Base-by-base conservation (phyloP, 169 alveolate species). In the Hammondia hammondi region DNA sequence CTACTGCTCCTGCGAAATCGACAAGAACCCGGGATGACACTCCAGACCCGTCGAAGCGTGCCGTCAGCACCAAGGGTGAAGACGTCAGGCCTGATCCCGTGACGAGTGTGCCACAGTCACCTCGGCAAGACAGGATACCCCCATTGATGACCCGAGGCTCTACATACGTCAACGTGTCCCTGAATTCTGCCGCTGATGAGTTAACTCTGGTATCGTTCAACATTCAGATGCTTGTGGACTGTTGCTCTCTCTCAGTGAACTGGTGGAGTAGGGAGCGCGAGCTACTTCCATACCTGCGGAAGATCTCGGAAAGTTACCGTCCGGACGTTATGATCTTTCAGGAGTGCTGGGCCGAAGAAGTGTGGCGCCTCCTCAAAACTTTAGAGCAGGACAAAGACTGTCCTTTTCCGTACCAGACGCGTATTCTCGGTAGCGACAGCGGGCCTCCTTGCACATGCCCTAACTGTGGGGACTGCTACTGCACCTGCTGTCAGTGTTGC, bases 201-300 rank as follows among this genome's bases (percentile, higher is more conserved):
- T 94, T 96, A 71, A 96, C 95, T 27, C 92, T 96, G 27, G 73
- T 96, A 17, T 85, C 98, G 71, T 96, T 96, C 61, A 96, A 93
- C 82, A 48, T 95, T 37, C 94, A 81, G 92, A 96, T 96, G 95
- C 93, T 82, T 32, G 95, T 73, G 45, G 29, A 94, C 93, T 88
- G 95, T 81, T 88, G 91, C 77, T 32, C 91, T 0, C 85, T 94
- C 32, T 72, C 84, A n/a, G 94, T 71, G 29, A 94, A 94, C 88
- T 91, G 95, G 95, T 56, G 72, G 77, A 94, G 94, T 43, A 73
- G 96, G 37, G 95, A 91, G 94, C 94, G 89, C 35, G 92, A 93
- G 57, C 88, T 94, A 12, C 27, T 37, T 61, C 94, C 89, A 71
- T 91, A 85, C 92, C 32, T 94, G 35, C 94, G 88, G 56, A 67